These are phyloP conservation scores for Dittrichia graveolens DNA, from an alignment of 129 eudicot species.

Conservation along the genomic window DNA sequence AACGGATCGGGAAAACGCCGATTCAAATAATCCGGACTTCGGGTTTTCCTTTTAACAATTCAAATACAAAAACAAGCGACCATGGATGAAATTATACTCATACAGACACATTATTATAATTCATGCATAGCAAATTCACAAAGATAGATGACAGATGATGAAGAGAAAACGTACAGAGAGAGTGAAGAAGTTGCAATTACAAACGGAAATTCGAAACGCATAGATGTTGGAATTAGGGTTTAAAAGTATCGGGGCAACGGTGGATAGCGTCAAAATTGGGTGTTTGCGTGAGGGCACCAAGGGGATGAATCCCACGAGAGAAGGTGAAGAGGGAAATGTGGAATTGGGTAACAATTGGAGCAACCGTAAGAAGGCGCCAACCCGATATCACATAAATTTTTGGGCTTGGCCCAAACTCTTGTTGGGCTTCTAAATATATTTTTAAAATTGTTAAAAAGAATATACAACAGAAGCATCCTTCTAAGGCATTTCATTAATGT, in stretches of 20 bases:
- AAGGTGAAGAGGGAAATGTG: not conserved
- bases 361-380: conserved; percentile 44
- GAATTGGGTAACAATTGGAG: conserved; percentile 37
- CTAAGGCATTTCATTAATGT: no score
- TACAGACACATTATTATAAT: conserved; percentile 13
- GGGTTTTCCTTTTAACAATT: conserved; percentile 11
- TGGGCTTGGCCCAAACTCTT: conserved; percentile 26
- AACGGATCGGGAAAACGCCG: conserved; percentile 35
- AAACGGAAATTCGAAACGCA: conserved; percentile 18
- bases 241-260: conserved; percentile 5
- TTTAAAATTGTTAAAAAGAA: not conserved
- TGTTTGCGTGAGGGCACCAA: not conserved
- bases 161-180: conserved; percentile 37
- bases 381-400: conserved; percentile 17
- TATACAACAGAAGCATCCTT: no score
- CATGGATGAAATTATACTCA: conserved; percentile 10
- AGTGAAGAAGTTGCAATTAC: conserved; percentile 29
- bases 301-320: conserved; percentile 26
- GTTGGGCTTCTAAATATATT: conserved; percentile 17
- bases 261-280: conserved; percentile 34
- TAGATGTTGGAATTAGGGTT: conserved; percentile 36
- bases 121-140: conserved; percentile 15
- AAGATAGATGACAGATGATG: conserved; percentile 23
- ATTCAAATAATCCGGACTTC: conserved; percentile 29
- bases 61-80: conserved; percentile 8